Base-by-base conservation (phyloP, 176 grass and related monocot genomes). In the Zizania latifolia region DNA sequence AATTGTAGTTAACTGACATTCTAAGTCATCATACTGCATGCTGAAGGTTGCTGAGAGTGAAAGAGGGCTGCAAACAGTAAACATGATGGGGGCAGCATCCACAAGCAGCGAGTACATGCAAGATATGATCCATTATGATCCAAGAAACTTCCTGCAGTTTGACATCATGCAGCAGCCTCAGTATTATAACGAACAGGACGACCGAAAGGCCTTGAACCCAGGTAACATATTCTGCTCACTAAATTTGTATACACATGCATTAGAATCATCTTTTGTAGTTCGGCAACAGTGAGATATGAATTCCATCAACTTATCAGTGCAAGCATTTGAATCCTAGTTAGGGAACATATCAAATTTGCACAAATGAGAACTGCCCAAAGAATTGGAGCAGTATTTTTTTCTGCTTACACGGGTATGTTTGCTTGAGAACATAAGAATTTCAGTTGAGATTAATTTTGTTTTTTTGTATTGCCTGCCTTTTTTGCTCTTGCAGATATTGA, bases 121-220 rank as follows among this genome's bases (percentile, higher is more conserved):
- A 12, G 81, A 69, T 69, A 79, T 91, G 67, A 36, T 84, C 33
- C 77, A 84, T 23, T 93, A 78, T 12, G 94, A 93, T 71, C 83
- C 88, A 41, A 84, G 79, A 61, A 92, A 81, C 88, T 86, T 94
- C 72, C 76, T 94, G 48, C 89, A 91, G 66, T 90, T 89, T 38
- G 90, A 93, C 75, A 80, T 93, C 65, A 75, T 91, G 81, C 90
- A 87, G 56, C 90, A 78, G 26, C 83, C 72, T 77, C 86, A 89
- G 41, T 82, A 89, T 41, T 93, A 87, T 61, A 26, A 71, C 16
- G 72, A 81, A 22, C 89, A 82, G 84, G 72, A 76, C 3, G 72
- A 87, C 39, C 32, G 74, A 78, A 90, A 80, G 70, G 65, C 51
- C 79, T 97, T 70, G 66, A 86, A 40, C 43, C 81, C 5, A 77